A percentile compares a stretch with the other conserved stretches of the same genome.
Evolutionary conservation across 106 monocot species (phyloP).

Genomic region (Alisma plantagoaquatica): DNA sequence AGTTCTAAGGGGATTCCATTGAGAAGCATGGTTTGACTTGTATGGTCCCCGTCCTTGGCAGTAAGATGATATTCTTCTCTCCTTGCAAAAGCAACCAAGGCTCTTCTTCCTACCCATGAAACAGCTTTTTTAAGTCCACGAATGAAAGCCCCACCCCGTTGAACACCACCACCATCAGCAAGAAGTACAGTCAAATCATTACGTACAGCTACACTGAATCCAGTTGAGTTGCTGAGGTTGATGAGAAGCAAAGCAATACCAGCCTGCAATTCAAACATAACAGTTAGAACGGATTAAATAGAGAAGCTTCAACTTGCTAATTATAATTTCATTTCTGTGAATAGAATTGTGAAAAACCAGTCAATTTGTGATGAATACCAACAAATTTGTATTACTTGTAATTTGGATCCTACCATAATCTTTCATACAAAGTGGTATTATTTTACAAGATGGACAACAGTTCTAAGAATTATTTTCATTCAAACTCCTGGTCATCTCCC

Average conservation of each 20-base stretch:
- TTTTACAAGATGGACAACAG: no score
- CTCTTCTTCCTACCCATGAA: background rate
- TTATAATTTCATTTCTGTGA: no score
- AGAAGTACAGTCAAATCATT: background rate
- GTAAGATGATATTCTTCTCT: constrained; percentile 8
- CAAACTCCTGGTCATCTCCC: no score
- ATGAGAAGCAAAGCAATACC: constrained; percentile 4
- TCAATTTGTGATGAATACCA: no score
- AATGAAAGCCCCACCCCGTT: background rate
- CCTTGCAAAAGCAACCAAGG: background rate
- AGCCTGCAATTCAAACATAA: background rate
- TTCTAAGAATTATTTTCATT: no score
- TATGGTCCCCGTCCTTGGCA: background rate
- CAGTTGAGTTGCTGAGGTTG: constrained; percentile 6
- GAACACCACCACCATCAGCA: background rate
- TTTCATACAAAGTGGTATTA: no score
- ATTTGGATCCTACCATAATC: no score
- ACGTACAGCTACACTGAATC: background rate
- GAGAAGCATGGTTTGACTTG: background rate
- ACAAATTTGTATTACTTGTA: no score
- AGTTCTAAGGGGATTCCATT: constrained; percentile 1
- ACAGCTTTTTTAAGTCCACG: constrained; percentile 8
- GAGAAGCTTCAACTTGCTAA: no score
- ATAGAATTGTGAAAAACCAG: no score
- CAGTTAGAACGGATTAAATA: no score